phyloP scores from a whole-genome alignment of 495 filamentous ascomycete species.

The Evansstolkia leycettana region DNA sequence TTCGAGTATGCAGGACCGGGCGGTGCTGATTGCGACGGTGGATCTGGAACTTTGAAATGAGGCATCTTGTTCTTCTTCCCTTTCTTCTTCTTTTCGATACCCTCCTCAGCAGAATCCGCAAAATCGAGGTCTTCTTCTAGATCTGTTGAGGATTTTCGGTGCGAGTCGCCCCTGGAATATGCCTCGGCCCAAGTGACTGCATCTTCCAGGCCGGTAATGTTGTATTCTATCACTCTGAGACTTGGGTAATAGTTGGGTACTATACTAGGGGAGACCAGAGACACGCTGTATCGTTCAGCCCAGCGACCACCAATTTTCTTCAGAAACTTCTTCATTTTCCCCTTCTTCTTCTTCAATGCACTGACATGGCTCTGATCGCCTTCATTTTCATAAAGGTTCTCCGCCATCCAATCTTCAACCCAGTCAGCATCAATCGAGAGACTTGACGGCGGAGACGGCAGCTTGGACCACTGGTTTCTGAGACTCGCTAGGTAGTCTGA shows the following conservation, averaged over 20 bases:
- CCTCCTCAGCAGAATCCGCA: conserved; percentile 1
- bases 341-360: conserved; percentile 24
- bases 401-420: conserved; percentile 1
- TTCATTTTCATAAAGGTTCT: conserved; percentile 3
- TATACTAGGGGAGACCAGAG: conserved; percentile 69
- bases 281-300: conserved; percentile 74
- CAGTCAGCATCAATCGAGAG: conserved; percentile 7
- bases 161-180: background rate
- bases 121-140: conserved; percentile 1
- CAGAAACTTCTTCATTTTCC: conserved; percentile 42
- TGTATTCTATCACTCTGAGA: conserved; percentile 81
- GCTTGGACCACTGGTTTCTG: conserved; percentile 59
- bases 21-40: conserved; percentile 57
- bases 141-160: background rate
- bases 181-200: conserved; percentile 30
- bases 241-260: conserved; percentile 92
- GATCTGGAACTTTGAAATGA: conserved; percentile 50
- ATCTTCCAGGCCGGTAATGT: conserved; percentile 66
- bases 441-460: conserved; percentile 45
- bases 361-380: conserved; percentile 1
- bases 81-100: conserved; percentile 39
- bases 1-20: conserved; percentile 89
- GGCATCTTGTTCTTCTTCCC: conserved; percentile 43
- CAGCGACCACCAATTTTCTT: conserved; percentile 64
- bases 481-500: conserved; percentile 71